phyloP scores from a whole-genome alignment of 192 early-diverging fungal genomes.

The Chytriomyces hyalinus region DNA sequence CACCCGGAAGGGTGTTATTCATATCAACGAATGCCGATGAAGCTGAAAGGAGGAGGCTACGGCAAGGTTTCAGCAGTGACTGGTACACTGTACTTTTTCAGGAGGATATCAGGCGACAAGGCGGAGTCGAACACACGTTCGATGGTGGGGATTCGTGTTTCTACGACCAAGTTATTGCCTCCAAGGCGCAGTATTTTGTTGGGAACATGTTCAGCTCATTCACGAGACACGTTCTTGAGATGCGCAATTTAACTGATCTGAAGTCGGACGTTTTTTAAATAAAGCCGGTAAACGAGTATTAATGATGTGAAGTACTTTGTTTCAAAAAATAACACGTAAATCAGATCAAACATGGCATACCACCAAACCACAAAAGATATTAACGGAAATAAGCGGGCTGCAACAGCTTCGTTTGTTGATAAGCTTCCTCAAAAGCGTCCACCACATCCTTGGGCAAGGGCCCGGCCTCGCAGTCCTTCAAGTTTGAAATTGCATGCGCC shows the following conservation, averaged over 20 bases:
- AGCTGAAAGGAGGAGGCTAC: not conserved
- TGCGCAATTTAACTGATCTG: not conserved
- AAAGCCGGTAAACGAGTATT: no score
- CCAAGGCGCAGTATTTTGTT: constrained; percentile 13
- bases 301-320: no score
- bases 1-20: not conserved
- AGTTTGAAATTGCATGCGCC: constrained; percentile 53
- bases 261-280: no score
- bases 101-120: not conserved
- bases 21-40: constrained; percentile 26
- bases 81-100: constrained; percentile 31
- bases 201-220: constrained; percentile 42
- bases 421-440: constrained; percentile 60
- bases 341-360: not conserved
- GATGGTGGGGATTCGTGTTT: constrained; percentile 32
- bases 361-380: constrained; percentile 3
- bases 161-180: constrained; percentile 31
- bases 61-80: not conserved
- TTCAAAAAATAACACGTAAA: not conserved
- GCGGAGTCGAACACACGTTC: not conserved
- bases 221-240: constrained; percentile 34
- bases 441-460: constrained; percentile 58
- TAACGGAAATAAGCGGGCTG: constrained; percentile 26
- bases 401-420: constrained; percentile 46
- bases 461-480: constrained; percentile 56